Evolutionary conservation across 768 basidiomycete genomes (phyloP), one percentile per base, ranked within the genome.

Genomic region (Termitomyces sp.): DNA sequence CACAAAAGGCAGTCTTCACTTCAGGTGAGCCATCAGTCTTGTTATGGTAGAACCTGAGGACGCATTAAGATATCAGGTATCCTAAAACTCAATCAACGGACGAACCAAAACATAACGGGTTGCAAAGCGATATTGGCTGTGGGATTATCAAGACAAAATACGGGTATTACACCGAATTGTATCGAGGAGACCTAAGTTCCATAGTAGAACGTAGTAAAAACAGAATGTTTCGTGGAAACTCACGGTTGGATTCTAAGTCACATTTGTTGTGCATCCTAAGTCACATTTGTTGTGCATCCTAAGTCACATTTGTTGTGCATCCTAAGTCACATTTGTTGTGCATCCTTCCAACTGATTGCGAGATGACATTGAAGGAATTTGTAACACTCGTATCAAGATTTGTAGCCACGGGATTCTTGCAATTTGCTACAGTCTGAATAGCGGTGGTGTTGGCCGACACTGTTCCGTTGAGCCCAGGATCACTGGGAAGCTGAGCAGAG

Each of bases 41-140:
- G 6, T 54, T 56, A 53, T 79, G 72, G 65, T 75, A 86, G 65
- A 66, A 77, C 75, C 76, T 66, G 54, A 26, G 48, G 66, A 50
- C 33, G 51, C 11, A 49, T 58, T 12, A 56, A 43, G 38, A 7
- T 21, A 14, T 7, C 3, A 31, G 21, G n/a, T 11, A 41, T 30
- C 17, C n/a, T 33, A 2, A 21, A n/a, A 43, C 31, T 33, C 7
- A 33, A 21, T 23, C 21, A 1, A 44, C 17, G 49, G 31, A 50
- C 68, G 12, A 67, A 86, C 85, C 86, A 89, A 62, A 87, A 89
- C 71, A 87, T 77, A 43, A 87, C 83, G 8, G 86, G 84, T 37
- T 74, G 78, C 31, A 77, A 68, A 38, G 71, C 61, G 31, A 75
- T 56, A 35, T 70, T 62, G 5, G 60, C 56, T 35, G 56, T 35